Percentiles rank a stretch among this genome's conserved stretches.
Conservation (phyloP, 768 basidiomycete species). For the Epithele typhae region DNA sequence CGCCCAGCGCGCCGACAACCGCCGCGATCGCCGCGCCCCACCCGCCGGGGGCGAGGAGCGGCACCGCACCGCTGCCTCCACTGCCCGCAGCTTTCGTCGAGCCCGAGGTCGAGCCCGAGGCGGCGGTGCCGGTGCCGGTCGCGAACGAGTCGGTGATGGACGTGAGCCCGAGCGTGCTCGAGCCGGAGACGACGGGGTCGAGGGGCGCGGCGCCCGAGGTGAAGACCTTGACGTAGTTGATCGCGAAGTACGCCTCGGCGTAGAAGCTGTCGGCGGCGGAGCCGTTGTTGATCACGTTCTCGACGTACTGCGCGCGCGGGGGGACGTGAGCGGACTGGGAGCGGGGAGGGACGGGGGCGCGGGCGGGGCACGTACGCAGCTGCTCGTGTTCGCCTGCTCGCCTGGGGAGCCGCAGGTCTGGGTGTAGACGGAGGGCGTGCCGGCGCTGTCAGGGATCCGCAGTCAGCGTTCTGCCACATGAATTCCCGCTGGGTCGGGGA, state of each 20-base stretch:
- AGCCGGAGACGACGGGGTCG: background rate
- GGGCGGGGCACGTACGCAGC: background rate
- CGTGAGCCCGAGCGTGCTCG: too few species aligned
- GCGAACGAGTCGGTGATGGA: too few species aligned
- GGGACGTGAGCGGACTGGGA: background rate
- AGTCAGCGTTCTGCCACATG: background rate
- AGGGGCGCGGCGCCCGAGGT: conserved; percentile 16
- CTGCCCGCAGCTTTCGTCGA: too few species aligned
- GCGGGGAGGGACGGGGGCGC: background rate
- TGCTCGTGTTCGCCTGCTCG: background rate
- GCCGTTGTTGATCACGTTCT: background rate
- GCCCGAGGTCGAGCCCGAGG: too few species aligned
- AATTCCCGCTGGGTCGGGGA: background rate
- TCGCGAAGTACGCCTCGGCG: background rate
- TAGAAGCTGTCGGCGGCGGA: background rate
- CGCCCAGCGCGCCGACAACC: too few species aligned
- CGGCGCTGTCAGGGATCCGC: background rate
- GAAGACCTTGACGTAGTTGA: conserved; percentile 30
- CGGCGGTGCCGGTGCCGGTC: too few species aligned
- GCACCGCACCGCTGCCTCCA: too few species aligned
- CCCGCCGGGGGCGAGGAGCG: too few species aligned
- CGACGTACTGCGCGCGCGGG: background rate
- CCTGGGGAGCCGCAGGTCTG: background rate
- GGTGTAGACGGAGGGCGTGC: background rate
- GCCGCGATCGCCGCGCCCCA: too few species aligned